Percentiles rank a stretch among this genome's conserved stretches.
phyloP scores from a whole-genome alignment of 2,329 filamentous ascomycete genomes.

The Fusarium sororula region DNA sequence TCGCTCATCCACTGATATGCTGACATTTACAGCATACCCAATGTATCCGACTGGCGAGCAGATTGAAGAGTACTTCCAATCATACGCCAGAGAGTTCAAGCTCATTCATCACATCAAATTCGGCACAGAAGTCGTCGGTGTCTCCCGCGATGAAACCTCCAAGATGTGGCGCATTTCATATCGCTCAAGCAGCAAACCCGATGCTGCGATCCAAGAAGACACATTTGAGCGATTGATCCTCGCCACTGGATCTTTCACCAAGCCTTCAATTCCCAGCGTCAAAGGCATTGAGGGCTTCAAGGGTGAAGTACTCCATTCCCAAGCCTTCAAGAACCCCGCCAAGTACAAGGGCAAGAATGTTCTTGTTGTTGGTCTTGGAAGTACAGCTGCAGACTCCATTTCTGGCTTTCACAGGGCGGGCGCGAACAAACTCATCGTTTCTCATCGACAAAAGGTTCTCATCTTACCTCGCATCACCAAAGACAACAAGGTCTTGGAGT shows the following conservation, averaged over 20 bases:
- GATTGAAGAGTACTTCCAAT: background rate
- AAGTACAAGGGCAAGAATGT: background rate
- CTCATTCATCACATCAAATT: background rate
- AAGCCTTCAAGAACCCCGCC: constrained; percentile 4
- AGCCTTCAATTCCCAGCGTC: background rate
- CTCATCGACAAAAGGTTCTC: background rate
- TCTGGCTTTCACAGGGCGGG: background rate
- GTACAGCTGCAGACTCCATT: background rate
- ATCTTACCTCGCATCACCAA: background rate
- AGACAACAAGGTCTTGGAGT: background rate
- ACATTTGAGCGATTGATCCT: constrained; percentile 9
- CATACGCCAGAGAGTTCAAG: background rate
- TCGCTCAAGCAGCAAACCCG: background rate
- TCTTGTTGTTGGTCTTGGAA: background rate
- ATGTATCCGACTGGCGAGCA: constrained; percentile 10
- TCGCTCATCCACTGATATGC: fast-evolving
- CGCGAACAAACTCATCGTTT: background rate
- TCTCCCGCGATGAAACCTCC: background rate
- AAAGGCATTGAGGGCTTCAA: constrained; percentile 1
- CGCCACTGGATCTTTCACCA: constrained; percentile 6
- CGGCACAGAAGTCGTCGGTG: background rate
- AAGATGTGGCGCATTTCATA: constrained; percentile 1
- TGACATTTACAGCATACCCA: background rate
- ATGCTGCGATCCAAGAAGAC: background rate
- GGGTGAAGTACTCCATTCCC: constrained; percentile 2